Evolutionary conservation across 108 stramenopile species (phyloP).

Genomic region (Skeletonema marinoi): DNA sequence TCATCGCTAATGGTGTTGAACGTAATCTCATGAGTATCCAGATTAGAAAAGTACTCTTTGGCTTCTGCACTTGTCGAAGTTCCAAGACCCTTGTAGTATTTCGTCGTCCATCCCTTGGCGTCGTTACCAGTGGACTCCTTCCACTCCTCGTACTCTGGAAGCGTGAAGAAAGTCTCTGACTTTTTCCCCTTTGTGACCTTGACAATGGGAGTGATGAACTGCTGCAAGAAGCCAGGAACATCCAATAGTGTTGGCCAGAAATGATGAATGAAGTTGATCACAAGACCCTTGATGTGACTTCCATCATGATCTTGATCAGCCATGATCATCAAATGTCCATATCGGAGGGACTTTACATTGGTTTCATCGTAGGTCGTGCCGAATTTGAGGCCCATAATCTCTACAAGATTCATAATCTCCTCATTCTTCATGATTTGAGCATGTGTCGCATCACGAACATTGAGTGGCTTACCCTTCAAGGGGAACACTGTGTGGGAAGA

Average conservation of each 20-base stretch:
- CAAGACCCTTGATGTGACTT: conserved; percentile 99
- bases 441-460: conserved; percentile 94
- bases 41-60: conserved; percentile 69
- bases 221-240: conserved; percentile 94
- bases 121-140: conserved; percentile 82
- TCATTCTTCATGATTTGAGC: conserved; percentile 92
- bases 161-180: conserved; percentile 86
- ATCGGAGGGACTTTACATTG: conserved; percentile 90
- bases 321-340: conserved; percentile 99
- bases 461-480: conserved; percentile 95
- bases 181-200: conserved; percentile 92
- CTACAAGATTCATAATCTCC: conserved; percentile 96
- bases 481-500: conserved; percentile 79
- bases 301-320: conserved; percentile 99
- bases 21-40: conserved; percentile 58
- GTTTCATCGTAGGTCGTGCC: conserved; percentile 80
- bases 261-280: conserved; percentile 97
- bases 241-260: conserved; percentile 97
- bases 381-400: conserved; percentile 97
- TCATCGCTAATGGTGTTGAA: conserved; percentile 58
- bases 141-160: conserved; percentile 97
- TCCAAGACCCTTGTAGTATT: conserved; percentile 98
- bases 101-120: conserved; percentile 89
- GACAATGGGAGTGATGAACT: conserved; percentile 99
- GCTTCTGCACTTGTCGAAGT: conserved; percentile 94